A percentile compares a stretch with the other conserved stretches of the same genome.
Evolutionary conservation across 163 green algal species (phyloP).

Genomic region (Scenedesmus sp.): DNA sequence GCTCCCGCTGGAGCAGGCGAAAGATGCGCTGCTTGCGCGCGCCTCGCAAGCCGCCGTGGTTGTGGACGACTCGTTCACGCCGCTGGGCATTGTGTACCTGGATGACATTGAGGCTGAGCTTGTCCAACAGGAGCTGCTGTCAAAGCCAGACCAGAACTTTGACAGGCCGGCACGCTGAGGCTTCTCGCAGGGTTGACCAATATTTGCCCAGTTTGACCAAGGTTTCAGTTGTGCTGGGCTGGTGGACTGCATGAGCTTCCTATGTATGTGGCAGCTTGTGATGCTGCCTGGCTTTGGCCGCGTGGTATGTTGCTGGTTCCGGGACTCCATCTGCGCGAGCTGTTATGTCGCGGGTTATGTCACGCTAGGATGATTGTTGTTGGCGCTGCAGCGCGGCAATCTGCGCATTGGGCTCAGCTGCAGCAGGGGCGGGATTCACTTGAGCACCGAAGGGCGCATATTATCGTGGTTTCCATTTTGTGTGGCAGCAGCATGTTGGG

Average conservation of each 20-base stretch:
- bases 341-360: neutral
- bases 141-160: constrained; percentile 70
- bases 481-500: neutral
- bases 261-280: neutral
- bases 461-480: neutral
- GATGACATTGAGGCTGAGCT: constrained; percentile 68
- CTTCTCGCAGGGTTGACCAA: too few relatives aligned
- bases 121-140: constrained; percentile 54
- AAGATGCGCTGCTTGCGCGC: constrained; percentile 54
- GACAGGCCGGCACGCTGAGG: neutral
- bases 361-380: too few relatives aligned
- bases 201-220: neutral
- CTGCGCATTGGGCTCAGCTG: neutral
- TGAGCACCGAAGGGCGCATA: too few relatives aligned
- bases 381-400: neutral
- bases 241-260: neutral
- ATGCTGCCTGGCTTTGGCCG: neutral
- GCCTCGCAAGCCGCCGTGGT: constrained; percentile 57
- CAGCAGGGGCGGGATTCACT: neutral
- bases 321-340: too few relatives aligned
- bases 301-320: neutral
- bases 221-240: neutral
- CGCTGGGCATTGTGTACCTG: constrained; percentile 71
- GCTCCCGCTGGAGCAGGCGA: constrained; percentile 67
- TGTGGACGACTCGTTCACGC: constrained; percentile 75